These are phyloP conservation scores for Dothistroma pini DNA, from an alignment of 2,329 filamentous ascomycete genomes.

Conservation along the genomic window DNA sequence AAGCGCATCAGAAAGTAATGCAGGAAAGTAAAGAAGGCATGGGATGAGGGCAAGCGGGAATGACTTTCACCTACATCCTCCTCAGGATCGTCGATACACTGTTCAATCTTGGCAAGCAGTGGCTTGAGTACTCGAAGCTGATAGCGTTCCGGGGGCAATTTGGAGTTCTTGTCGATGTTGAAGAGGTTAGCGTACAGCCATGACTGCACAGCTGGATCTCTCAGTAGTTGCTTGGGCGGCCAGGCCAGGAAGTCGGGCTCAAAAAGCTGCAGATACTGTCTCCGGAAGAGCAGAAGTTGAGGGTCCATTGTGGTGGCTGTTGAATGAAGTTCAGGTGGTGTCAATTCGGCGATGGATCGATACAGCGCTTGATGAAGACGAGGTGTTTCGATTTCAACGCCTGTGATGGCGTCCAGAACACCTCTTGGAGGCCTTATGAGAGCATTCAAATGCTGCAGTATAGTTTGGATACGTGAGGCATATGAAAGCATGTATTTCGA, in stretches of 20 bases:
- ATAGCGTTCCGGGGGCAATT: slow-evolving; percentile 65
- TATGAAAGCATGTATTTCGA: not conserved
- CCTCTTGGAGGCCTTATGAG: not conserved
- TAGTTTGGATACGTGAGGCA: not conserved
- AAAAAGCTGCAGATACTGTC: slow-evolving; percentile 76
- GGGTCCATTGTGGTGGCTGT: slow-evolving; percentile 28
- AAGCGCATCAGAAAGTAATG: slow-evolving; percentile 24
- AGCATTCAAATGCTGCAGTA: not conserved
- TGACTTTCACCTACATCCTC: slow-evolving; percentile 83
- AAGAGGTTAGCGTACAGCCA: slow-evolving; percentile 66
- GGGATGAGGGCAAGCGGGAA: slow-evolving; percentile 6
- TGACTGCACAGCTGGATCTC: slow-evolving; percentile 60
- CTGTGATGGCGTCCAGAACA: not conserved
- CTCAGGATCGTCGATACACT: slow-evolving; percentile 74
- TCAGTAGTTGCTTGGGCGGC: slow-evolving; percentile 58
- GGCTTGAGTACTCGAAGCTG: slow-evolving; percentile 69
- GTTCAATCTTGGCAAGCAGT: slow-evolving; percentile 66
- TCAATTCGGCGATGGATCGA: not conserved
- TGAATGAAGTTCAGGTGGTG: not conserved
- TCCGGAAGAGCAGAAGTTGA: slow-evolving; percentile 52
- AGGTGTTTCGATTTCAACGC: no score
- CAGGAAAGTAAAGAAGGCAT: slow-evolving; percentile 12
- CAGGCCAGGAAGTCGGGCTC: slow-evolving; percentile 59
- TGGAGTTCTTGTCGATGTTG: slow-evolving; percentile 51
- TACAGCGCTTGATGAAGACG: no score